These are phyloP conservation scores for Poa annua DNA, from an alignment of 176 grass and related monocot species.

Conservation along the genomic window DNA sequence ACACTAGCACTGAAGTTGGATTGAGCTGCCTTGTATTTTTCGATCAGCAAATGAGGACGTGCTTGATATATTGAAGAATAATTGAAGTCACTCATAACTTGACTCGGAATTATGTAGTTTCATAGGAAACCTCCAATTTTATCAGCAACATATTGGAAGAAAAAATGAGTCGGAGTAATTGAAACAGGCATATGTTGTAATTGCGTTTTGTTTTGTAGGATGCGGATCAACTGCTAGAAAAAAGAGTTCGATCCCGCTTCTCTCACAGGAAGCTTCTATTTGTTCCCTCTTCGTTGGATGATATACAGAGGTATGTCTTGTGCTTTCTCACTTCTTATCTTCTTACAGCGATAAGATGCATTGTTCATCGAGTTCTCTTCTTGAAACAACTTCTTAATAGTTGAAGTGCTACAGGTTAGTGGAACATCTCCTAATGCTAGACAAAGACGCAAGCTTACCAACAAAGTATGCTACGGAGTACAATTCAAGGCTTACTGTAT, in stretches of 20 bases:
- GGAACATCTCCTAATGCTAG: constrained; percentile 71
- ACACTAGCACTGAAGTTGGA: neutral
- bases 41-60: neutral
- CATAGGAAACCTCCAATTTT: constrained; percentile 22
- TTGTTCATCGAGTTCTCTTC: constrained; percentile 16
- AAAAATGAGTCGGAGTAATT: neutral
- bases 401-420: constrained; percentile 61
- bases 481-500: constrained; percentile 74
- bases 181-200: constrained; percentile 1
- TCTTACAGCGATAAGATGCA: constrained; percentile 29
- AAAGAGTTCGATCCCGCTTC: constrained; percentile 95
- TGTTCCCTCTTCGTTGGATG: constrained; percentile 71
- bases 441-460: constrained; percentile 51
- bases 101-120: constrained; percentile 12
- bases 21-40: neutral
- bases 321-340: constrained; percentile 20
- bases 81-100: constrained; percentile 2
- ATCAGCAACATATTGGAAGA: neutral
- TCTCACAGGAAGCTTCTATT: constrained; percentile 89
- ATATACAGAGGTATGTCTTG: constrained; percentile 55
- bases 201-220: constrained; percentile 55
- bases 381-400: constrained; percentile 33
- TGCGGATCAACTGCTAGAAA: constrained; percentile 90
- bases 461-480: constrained; percentile 69
- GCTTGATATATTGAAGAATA: neutral